Base-by-base conservation (phyloP, 495 filamentous ascomycete genomes). In the Entonaema liquescens region DNA sequence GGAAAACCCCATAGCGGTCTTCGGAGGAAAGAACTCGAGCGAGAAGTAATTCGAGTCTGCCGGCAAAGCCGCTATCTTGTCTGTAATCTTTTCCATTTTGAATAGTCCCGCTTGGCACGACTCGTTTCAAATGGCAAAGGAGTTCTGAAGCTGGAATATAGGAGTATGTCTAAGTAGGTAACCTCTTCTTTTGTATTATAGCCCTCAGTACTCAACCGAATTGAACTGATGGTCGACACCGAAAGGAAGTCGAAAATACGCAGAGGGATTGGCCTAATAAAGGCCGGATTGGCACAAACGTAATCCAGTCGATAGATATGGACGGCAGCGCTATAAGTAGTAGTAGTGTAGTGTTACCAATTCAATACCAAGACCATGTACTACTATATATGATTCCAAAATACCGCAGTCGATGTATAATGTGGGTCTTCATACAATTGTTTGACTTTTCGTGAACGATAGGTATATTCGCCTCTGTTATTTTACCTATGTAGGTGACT, bases 21-120 rank as follows among this genome's bases (percentile, higher is more conserved):
- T 98, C 58, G 96, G 96, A 60, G 95, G 95, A 81, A 99, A 98
- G 88, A 99, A 99, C 83, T 99, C 96, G 72, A 98, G 90, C 33
- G 96, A 98, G 82, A 97, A 95, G 84, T 95, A 99, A 74, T 88
- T 89, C 58, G 87, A 86, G 79, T 91, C 88, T 38, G 90, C 86
- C 77, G 93, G 92, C 81, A 99, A 81, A 68, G 93, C 93, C 80
- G 92, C 92, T 75, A 98, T 94, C 86, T 98, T 98, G 84, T 97
- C 91, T 59, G 93, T 97, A 77, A 99, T 93, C 81, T 93, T 97
- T 80, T 95, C 91, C 91, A 94, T 95, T 44, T 38, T 77, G 38
- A 42, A 31, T 5, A 7, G 15, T 26, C 13, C 31, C 21, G 47
- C 21, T 31, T 1, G 50, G 28, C 31, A 50, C 15, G n/a, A n/a